Evolutionary conservation across 2,329 filamentous ascomycete species (phyloP), one percentile per base, ranked within the genome.

Genomic region (Fusarium avenaceum): DNA sequence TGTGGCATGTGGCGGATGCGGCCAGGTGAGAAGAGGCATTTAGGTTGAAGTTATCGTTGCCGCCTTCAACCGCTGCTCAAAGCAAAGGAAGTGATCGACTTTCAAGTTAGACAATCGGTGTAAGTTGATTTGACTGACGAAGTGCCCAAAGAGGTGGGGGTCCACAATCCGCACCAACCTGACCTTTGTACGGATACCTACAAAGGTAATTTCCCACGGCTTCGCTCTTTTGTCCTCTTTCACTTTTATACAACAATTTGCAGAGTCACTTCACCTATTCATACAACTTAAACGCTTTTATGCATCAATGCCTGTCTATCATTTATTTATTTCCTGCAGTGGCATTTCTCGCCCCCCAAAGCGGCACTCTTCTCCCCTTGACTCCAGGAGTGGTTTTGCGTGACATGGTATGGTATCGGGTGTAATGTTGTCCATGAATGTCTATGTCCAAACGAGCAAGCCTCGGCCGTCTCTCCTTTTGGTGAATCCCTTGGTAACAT

Each of bases 141-240:
- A 42, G 13, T 61, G 13, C 24, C 44, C 60, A 49, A 62, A 69
- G 65, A 68, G 65, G 65, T 63, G 50, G 32, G 61, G 61, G 39
- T 59, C 54, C 33, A 44, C 35, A n/a, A 17, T n/a, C 9, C 17
- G 9, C 35, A 19, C 28, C 28, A 30, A 30, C 10, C 28, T 30
- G 28, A 30, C 9, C 10, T 13, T 24, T 24, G 24, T 24, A 24
- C 28, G 10, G 28, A 11, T 30, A 30, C n/a, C 17, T n/a, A 38
- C 17, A 8, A 38, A 55, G 30, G 33, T 44, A 45, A 63, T 53
- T 39, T 57, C 47, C 48, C 38, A 24, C 15, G 22, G 30, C 39
- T n/a, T 40, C 19, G 20, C 24, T 22, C 58, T 32, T 48, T 54
- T 63, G n/a, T 43, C 35, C 32, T 35, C 35, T 17, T 24, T 67